Evolutionary conservation across 2,329 filamentous ascomycete genomes (phyloP).

Genomic region (Proliferodiscus dingleyae): DNA sequence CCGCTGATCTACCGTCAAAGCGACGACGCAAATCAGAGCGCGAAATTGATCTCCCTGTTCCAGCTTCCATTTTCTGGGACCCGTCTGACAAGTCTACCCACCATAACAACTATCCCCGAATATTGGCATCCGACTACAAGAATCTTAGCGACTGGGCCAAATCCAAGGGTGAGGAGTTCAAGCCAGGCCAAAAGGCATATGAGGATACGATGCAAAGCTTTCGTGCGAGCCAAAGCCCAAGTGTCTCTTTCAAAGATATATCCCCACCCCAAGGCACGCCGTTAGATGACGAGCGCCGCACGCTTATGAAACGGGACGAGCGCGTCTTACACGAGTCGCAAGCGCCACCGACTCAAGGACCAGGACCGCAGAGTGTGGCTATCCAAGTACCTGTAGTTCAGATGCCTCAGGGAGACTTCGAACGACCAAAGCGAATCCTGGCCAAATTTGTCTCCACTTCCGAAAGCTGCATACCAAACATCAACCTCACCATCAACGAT

Average conservation of each 20-base stretch:
- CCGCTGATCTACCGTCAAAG: constrained; percentile 36
- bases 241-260: constrained; percentile 19
- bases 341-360: background rate
- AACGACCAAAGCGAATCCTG: constrained; percentile 41
- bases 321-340: constrained; percentile 16
- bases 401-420: constrained; percentile 23
- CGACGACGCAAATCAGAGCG: constrained; percentile 48
- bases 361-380: constrained; percentile 4
- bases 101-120: constrained; percentile 59
- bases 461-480: constrained; percentile 59
- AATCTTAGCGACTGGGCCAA: constrained; percentile 50
- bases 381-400: constrained; percentile 4
- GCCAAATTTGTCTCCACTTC: constrained; percentile 62
- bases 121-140: constrained; percentile 55
- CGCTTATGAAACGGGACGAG: constrained; percentile 29
- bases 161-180: constrained; percentile 48
- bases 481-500: constrained; percentile 61
- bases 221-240: constrained; percentile 21
- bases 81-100: constrained; percentile 48
- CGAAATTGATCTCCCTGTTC: constrained; percentile 52
- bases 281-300: constrained; percentile 20
- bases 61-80: constrained; percentile 55
- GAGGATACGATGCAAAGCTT: constrained; percentile 28
- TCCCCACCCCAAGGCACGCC: constrained; percentile 24
- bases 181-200: constrained; percentile 45